Evolutionary conservation across 1,284 basidiomycete species (phyloP).

Genomic region (Xerocomus nothofagi): DNA sequence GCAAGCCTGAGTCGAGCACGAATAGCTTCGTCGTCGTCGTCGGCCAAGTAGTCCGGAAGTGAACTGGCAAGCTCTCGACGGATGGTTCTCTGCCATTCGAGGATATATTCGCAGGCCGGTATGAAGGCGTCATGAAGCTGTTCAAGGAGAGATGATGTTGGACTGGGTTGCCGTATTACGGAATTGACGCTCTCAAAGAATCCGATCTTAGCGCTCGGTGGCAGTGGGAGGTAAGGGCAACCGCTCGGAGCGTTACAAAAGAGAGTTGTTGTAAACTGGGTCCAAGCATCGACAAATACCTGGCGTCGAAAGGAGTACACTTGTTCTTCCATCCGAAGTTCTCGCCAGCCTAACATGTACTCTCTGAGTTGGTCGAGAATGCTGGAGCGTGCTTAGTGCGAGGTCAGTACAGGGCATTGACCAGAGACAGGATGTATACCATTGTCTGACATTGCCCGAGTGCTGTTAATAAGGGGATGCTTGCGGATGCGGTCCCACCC

Average conservation of each 20-base stretch:
- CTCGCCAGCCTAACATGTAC: conserved; percentile 35
- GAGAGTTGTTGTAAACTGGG: conserved; percentile 16
- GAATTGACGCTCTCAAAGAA: conserved; percentile 22
- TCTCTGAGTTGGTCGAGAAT: conserved; percentile 27
- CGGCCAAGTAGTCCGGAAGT: conserved; percentile 23
- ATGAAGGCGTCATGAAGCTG: conserved; percentile 23
- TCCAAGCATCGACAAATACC: conserved; percentile 31
- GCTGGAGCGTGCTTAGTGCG: conserved; percentile 16
- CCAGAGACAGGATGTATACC: conserved; percentile 8
- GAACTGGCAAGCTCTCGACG: conserved; percentile 32
- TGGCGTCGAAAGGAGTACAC: conserved; percentile 29
- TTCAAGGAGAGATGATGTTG: conserved; percentile 10
- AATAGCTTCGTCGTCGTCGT: conserved; percentile 22
- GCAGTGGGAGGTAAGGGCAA: conserved; percentile 27
- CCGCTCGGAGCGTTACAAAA: conserved; percentile 17
- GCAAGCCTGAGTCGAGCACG: conserved; percentile 29
- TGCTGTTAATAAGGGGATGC: conserved; percentile 30
- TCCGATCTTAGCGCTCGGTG: conserved; percentile 28
- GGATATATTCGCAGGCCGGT: conserved; percentile 14
- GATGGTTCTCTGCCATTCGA: conserved; percentile 27
- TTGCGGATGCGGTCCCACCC: conserved; percentile 34
- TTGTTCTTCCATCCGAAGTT: conserved; percentile 34
- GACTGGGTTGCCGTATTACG: conserved; percentile 26
- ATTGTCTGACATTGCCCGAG: conserved; percentile 22
- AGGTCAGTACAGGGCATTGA: conserved; percentile 8